Evolutionary conservation across 1,284 basidiomycete species (phyloP).

Genomic region (Ganoderma lingzhi): DNA sequence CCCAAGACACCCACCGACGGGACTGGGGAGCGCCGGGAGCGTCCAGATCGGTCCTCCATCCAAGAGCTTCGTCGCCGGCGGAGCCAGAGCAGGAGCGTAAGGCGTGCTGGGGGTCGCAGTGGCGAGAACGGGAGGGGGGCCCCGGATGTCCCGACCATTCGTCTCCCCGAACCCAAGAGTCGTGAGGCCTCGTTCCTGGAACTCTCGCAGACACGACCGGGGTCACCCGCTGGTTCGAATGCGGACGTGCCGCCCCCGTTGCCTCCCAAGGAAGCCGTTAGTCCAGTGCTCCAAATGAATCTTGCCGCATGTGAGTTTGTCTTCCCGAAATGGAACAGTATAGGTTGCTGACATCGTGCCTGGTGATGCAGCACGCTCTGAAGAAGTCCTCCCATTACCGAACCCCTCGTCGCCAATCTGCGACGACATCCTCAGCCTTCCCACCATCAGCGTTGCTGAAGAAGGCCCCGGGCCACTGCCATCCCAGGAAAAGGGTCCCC

Average conservation of each 20-base stretch:
- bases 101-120: conserved; percentile 25
- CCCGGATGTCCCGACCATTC: conserved; percentile 35
- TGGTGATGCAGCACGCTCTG: conserved; percentile 16
- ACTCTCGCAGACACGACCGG: conserved; percentile 37
- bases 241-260: conserved; percentile 26
- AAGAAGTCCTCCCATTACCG: conserved; percentile 15
- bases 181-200: conserved; percentile 41
- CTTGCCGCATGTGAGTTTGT: conserved; percentile 17
- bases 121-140: conserved; percentile 21
- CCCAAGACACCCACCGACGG: conserved; percentile 42
- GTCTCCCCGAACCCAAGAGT: conserved; percentile 28
- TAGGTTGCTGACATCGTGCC: background rate
- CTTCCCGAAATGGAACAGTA: background rate
- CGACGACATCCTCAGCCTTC: conserved; percentile 22
- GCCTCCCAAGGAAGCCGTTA: conserved; percentile 22
- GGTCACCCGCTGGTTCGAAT: conserved; percentile 30
- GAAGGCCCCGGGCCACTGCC: conserved; percentile 23
- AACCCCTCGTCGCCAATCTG: conserved; percentile 6
- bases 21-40: conserved; percentile 28
- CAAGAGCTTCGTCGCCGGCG: conserved; percentile 28
- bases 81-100: conserved; percentile 38
- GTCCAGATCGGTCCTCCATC: conserved; percentile 27
- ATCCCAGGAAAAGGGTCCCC: conserved; percentile 24
- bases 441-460: conserved; percentile 36
- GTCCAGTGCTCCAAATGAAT: conserved; percentile 7